Conservation (phyloP, 164 flowering plant genomes). For the Liriodendron chinense region DNA sequence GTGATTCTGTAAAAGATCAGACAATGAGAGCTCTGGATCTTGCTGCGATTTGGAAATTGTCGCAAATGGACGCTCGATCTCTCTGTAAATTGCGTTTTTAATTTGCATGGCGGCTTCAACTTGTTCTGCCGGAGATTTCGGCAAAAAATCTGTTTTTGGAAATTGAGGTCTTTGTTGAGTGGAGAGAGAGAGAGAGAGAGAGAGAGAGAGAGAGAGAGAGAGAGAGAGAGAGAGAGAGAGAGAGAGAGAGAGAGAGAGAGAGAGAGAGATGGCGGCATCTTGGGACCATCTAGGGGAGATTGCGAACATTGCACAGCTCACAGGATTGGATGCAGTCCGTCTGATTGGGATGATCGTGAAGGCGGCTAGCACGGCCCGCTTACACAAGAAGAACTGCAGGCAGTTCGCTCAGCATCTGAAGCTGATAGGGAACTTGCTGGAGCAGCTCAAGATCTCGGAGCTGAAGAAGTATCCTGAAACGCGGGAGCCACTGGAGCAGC, state of each 20-base stretch:
- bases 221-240: background rate
- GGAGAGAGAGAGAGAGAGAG: background rate
- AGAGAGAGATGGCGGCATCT: slow-evolving; percentile 32
- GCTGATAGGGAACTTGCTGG: slow-evolving; percentile 84
- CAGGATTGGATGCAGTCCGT: slow-evolving; percentile 74
- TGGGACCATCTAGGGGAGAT: slow-evolving; percentile 81
- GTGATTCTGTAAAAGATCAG: background rate
- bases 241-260: slow-evolving; percentile 7
- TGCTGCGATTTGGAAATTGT: background rate
- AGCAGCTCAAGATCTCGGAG: slow-evolving; percentile 87
- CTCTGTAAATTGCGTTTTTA: background rate
- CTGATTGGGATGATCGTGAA: slow-evolving; percentile 75
- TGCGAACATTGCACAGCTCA: slow-evolving; percentile 74
- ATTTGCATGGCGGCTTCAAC: background rate
- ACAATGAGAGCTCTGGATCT: background rate
- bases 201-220: background rate
- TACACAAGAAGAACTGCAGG: slow-evolving; percentile 96
- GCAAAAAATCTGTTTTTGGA: background rate
- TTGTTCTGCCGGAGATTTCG: background rate
- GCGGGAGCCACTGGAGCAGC: slow-evolving; percentile 89
- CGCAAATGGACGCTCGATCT: background rate
- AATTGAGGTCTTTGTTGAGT: background rate
- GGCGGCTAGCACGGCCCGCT: slow-evolving; percentile 84
- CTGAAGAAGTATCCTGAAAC: slow-evolving; percentile 89
- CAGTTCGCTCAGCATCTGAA: slow-evolving; percentile 89